Base-by-base conservation (phyloP, 2,329 filamentous ascomycete species). In the Colletotrichum aenigma region DNA sequence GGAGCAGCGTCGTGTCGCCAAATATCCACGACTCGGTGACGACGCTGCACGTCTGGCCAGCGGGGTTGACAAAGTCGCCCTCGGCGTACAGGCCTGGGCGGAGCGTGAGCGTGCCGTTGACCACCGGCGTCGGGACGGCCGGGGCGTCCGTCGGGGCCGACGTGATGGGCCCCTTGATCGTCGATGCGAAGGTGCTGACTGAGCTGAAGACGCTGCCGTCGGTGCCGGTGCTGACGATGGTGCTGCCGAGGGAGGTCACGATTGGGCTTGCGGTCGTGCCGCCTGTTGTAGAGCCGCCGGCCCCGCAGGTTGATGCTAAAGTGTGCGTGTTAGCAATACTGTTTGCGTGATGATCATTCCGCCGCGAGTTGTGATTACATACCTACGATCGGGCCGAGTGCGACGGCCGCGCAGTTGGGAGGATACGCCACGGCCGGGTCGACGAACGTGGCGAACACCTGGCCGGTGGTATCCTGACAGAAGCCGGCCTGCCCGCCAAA, bases 401-500 rank as follows among this genome's bases (percentile, higher is more conserved):
- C 13, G 3, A 76, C 26, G 5, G 66, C n/a, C 6, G 21, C n/a
- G 5, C 75, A 76, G 28, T 67, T 64, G 34, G 69, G 36, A 4
- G 73, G 73, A 36, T 76, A 76, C 13, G 73, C 38, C 43, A 72
- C 73, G 21, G 64, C 61, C 13, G 72, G 69, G 60, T 77, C 34
- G 24, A 32, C 66, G 30, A 77, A 76, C 13, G 69, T 76, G 5
- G 75, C 68, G 43, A 48, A 76, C 8, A 76, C 48, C 30, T 60
- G 56, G 4, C 69, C 69, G 18, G 34, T 15, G 30, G 58, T 21
- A n/a, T 75, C 75, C n/a, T 73, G 64, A 21, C 75, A 77, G 58
- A 77, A 73, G 15, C 75, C 73, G 13, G 75, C 75, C 24, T 65
- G 38, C 55, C 69, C 72, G 36, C 65, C 65, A 28, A 76, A 77